Percentiles rank a stretch among this genome's conserved stretches.
Conservation (phyloP, 257 asterid genomes). For the Solanum chilense region DNA sequence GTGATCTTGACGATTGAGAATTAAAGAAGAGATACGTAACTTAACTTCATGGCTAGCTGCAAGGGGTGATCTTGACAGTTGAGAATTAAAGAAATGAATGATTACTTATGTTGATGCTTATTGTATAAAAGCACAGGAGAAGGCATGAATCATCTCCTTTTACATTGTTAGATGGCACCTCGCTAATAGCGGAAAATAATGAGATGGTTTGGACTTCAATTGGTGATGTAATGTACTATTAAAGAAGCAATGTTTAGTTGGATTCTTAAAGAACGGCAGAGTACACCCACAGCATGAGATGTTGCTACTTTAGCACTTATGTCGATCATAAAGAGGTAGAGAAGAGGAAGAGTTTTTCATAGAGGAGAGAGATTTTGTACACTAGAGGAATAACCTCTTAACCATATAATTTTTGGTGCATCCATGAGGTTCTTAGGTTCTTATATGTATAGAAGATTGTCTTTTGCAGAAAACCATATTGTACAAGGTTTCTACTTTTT, state of each 20-base stretch:
- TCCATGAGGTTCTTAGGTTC: not conserved
- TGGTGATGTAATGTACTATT: not conserved
- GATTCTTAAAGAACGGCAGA: not conserved
- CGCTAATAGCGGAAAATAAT: not conserved
- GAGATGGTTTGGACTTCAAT: not conserved
- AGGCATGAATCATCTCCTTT: not conserved
- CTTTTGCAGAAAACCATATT: not conserved
- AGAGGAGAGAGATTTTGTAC: not conserved
- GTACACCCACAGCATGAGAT: not conserved
- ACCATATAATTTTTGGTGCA: not conserved
- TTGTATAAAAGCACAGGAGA: not conserved
- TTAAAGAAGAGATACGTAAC: not conserved
- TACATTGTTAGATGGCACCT: not conserved
- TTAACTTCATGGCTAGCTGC: not conserved
- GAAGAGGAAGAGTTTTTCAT: not conserved
- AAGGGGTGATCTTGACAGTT: not conserved
- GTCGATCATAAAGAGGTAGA: not conserved
- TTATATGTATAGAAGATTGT: not conserved
- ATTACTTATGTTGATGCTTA: not conserved
- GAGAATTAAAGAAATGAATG: not conserved
- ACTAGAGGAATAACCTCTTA: not conserved
- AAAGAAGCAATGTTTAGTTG: not conserved
- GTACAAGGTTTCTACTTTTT: not conserved
- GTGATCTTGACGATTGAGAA: not conserved
- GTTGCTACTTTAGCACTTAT: not conserved